Evolutionary conservation across 306 rosid genomes (phyloP), one percentile per base, ranked within the genome.

Genomic region (Vigna unguiculata): DNA sequence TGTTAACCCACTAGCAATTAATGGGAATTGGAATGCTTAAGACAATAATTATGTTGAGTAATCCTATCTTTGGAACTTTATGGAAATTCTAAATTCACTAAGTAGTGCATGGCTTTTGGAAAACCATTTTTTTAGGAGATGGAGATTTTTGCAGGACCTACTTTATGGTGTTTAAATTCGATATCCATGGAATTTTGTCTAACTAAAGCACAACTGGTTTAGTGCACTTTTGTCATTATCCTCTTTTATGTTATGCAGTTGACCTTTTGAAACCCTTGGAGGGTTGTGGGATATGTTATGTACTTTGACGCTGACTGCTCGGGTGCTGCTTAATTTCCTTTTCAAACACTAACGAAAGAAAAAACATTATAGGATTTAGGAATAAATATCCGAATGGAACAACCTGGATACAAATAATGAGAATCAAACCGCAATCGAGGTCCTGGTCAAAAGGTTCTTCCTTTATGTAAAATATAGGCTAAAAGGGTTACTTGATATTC

Each of bases 341-440:
- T 36, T 48, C 65, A 63, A 41, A 62, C 21, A 20, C 36, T 7
- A 46, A 51, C 16, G 14, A 43, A 72, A 40, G 53, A 17, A 13
- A 9, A 59, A 61, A 13, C 24, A 47, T 34, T 38, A 55, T 71
- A 34, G 40, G 47, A 34, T 52, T 13, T 25, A 5, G 25, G 34
- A 67, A 25, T 52, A 52, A 62, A 62, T 34, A 62, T 30, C 3
- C 10, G 30, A 9, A 28, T 69, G 60, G 71, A 46, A 71, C 78
- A 71, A 79, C 73, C 72, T 71, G 74, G 74, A 79, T 52, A 48
- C 78, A 79, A 71, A 38, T 36, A 48, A 22, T 40, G 21, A 52
- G 83, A 71, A 71, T 40, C 72, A 79, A 49, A 24, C 59, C 19
- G 28, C 64, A 52, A 79, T 71, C 67, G 48, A 13, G 9, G 57